Evolutionary conservation across 2,329 filamentous ascomycete genomes (phyloP).

Genomic region (Grosmannia serpens): DNA sequence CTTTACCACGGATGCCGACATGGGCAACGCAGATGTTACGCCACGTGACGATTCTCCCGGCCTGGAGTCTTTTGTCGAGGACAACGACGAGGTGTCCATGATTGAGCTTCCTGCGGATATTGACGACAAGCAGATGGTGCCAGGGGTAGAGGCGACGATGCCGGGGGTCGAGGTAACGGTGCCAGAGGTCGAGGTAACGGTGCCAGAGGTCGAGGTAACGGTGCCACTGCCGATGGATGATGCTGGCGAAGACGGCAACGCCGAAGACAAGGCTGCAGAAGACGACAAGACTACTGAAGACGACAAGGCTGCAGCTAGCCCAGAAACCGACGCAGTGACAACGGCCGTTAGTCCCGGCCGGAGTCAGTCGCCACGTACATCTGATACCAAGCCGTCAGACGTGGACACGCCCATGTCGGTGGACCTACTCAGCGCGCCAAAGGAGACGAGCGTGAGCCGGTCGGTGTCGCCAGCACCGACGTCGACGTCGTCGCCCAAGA

Average conservation of each 20-base stretch:
- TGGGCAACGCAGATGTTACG: constrained; percentile 18
- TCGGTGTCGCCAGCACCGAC: constrained; percentile 22
- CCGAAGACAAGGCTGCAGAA: background rate
- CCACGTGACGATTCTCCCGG: too few species aligned
- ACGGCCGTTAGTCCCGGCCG: constrained; percentile 30
- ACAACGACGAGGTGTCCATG: constrained; percentile 15
- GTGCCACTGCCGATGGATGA: too few species aligned
- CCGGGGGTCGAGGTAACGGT: constrained; percentile 16
- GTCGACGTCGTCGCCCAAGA: constrained; percentile 34
- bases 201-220: constrained; percentile 15
- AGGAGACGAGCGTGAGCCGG: constrained; percentile 20
- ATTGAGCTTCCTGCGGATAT: constrained; percentile 9
- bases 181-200: constrained; percentile 15
- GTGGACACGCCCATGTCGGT: constrained; percentile 27
- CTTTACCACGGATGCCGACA: constrained; percentile 19
- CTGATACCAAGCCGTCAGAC: constrained; percentile 41
- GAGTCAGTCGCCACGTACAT: constrained; percentile 35
- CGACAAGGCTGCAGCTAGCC: constrained; percentile 19
- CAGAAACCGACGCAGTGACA: constrained; percentile 31
- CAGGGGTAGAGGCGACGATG: constrained; percentile 16
- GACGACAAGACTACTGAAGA: background rate
- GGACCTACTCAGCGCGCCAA: constrained; percentile 13
- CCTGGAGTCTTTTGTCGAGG: background rate
- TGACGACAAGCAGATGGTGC: constrained; percentile 6
- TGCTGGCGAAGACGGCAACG: constrained; percentile 13